phyloP scores from a whole-genome alignment of 164 flowering plant genomes.

The Nymphaea colorata region DNA sequence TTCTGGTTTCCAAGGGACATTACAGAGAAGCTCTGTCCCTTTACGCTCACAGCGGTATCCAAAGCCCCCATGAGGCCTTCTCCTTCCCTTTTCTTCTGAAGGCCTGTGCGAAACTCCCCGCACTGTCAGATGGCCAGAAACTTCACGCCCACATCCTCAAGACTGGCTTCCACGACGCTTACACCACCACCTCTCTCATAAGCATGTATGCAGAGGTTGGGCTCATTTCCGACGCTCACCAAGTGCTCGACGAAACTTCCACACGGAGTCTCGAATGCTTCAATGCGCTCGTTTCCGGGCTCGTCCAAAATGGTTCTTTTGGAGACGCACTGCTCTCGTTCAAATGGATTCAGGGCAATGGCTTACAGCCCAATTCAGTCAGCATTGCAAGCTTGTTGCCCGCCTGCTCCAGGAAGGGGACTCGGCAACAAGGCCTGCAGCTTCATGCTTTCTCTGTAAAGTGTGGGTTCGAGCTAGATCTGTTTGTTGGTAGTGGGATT shows the following conservation, averaged over 20 bases:
- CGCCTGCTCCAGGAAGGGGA: constrained; percentile 18
- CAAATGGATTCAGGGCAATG: constrained; percentile 10
- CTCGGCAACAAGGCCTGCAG: constrained; percentile 20
- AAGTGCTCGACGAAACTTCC: constrained; percentile 55
- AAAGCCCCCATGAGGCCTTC: constrained; percentile 24
- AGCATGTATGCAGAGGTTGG: constrained; percentile 33
- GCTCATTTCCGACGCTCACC: constrained; percentile 20
- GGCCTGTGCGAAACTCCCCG: constrained; percentile 40
- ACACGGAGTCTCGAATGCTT: constrained; percentile 26
- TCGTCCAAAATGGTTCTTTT: constrained; percentile 31
- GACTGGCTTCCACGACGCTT: constrained; percentile 31
- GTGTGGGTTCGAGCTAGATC: constrained; percentile 46
- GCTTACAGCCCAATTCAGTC: constrained; percentile 42
- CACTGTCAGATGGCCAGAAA: constrained; percentile 22
- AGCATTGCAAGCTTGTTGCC: constrained; percentile 42
- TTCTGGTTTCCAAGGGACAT: constrained; percentile 32
- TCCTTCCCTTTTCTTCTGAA: constrained; percentile 61
- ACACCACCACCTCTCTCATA: constrained; percentile 36
- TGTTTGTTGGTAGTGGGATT: constrained; percentile 47
- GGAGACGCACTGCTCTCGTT: constrained; percentile 31
- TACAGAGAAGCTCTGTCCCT: constrained; percentile 39
- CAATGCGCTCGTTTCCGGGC: constrained; percentile 48
- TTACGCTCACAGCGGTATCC: constrained; percentile 25
- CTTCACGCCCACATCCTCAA: constrained; percentile 51
- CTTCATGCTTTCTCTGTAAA: constrained; percentile 54